Evolutionary conservation across 2,329 filamentous ascomycete species (phyloP), one percentile per base, ranked within the genome.

Genomic region (Rhynchosporium secalis): DNA sequence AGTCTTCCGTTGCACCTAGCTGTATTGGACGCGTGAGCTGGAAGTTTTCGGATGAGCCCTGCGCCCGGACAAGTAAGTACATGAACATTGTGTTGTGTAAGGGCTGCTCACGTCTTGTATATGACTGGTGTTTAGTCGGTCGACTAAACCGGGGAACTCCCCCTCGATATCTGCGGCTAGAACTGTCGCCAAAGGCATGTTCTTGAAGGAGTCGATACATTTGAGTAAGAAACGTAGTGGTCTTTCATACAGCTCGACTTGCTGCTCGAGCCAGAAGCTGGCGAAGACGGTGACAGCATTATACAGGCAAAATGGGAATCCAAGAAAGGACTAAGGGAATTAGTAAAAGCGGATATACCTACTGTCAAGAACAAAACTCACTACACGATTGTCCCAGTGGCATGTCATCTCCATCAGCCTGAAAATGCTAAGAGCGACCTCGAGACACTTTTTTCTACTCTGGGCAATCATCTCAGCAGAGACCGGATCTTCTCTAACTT

Each of bases 151-250:
- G 5, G 58, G 62, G 26, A 58, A 64, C 13, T 61, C 55, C 5
- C 31, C 41, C 31, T 64, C 57, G 31, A 64, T 46, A 49, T 64
- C 62, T 52, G 48, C 46, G n/a, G 54, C 28, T 28, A 64, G 48
- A 40, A 58, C 58, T 8, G 29, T 49, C 15, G 58, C 46, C 15
- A 64, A 28, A n/a, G 40, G 52, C 13, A 58, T 48, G 13, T 55
- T 43, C 49, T 61, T 58, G 54, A 64, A 58, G 7, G 55, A 51
- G n/a, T 54, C 49, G 3, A 64, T n/a, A 31, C 40, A 41, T 15
- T 55, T 55, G 3, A 64, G 41, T 9, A 64, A 46, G 38, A 61
- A 64, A 28, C 58, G 48, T 1, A 64, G 33, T 1, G 62, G 56
- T 10, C 33, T 49, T 28, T 58, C 45, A 36, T 60, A 47, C 28